Percentiles rank a stretch among this genome's conserved stretches.
phyloP scores from a whole-genome alignment of 1,284 basidiomycete species.

The Phellinidium pouzarii region DNA sequence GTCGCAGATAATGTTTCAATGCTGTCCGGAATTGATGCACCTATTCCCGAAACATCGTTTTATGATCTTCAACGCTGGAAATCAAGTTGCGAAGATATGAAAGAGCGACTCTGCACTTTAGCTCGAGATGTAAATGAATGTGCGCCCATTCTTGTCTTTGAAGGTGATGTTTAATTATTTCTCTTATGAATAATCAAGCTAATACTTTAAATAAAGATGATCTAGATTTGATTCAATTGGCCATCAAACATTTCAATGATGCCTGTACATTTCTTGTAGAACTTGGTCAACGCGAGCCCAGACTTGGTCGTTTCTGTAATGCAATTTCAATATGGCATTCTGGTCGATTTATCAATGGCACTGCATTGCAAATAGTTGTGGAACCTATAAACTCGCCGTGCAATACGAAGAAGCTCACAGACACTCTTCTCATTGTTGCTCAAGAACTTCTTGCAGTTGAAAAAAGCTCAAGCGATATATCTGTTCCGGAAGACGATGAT shows the following conservation, averaged over 20 bases:
- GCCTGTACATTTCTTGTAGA: neutral
- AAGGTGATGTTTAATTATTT: neutral
- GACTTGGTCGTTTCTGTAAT: conserved; percentile 5
- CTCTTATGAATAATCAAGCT: neutral
- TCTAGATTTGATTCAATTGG: neutral
- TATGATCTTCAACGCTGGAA: conserved; percentile 6
- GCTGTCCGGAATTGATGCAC: neutral
- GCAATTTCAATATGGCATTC: neutral
- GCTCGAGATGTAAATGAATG: neutral
- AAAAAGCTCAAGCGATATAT: too few species aligned
- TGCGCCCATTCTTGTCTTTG: neutral
- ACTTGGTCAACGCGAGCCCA: conserved; percentile 1
- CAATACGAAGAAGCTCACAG: conserved; percentile 2
- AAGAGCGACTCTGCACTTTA: neutral
- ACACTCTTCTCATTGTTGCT: conserved; percentile 7
- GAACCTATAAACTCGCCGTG: neutral
- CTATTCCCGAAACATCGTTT: neutral
- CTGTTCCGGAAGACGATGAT: neutral
- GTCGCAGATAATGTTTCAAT: neutral
- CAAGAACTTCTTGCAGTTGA: conserved; percentile 8
- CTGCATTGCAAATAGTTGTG: neutral
- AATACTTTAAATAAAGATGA: conserved; percentile 1
- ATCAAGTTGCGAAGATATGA: neutral
- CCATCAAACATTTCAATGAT: neutral
- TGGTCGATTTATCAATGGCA: neutral